Evolutionary conservation across 345 rosid genomes (phyloP), one percentile per base, ranked within the genome.

Genomic region (Carallia pectinifolia): DNA sequence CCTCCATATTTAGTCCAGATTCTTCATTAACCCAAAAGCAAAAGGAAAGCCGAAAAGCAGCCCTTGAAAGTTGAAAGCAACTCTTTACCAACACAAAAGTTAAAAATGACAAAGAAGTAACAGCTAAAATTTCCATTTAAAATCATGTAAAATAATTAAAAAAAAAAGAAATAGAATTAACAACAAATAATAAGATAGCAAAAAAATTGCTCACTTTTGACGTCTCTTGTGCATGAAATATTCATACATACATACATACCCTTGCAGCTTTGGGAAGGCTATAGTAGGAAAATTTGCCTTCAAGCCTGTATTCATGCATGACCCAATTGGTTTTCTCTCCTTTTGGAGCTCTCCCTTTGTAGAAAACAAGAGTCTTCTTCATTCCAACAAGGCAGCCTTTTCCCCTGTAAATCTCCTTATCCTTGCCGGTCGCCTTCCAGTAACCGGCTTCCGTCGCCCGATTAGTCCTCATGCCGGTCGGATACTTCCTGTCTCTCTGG

Each of bases 281-380:
- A 72, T 76, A 86, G 70, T 84, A 90, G 9, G 96, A 83, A 80
- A 86, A 84, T 77, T 86, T 84, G 78, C 97, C 99, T 68, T 95
- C 97, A 19, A 95, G 88, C 48, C 99, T 86, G 58, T 72, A 95
- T 60, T 95, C 99, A 83, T 95, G 99, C 96, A 92, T 92, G 40
- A 95, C 92, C 99, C 99, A 95, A 59, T 86, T 92, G 33, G 90
- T 82, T 73, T 95, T 95, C 83, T 90, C 99, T 58, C 99, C 99
- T 82, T 84, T 95, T 0, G 99, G 99, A 60, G 99, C 99, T 84
- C 99, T 84, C 9, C 99, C 99, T 78, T 5, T 80, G 81, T 95
- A 95, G 76, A 95, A 95, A 30, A 95, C 99, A 72, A 95, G 98
- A 6, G 99, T 95, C 82, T 95, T 95, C 87, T 95, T 95, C 99